Evolutionary conservation across 2,329 filamentous ascomycete genomes (phyloP).

Genomic region (Epichloe coenophiala): DNA sequence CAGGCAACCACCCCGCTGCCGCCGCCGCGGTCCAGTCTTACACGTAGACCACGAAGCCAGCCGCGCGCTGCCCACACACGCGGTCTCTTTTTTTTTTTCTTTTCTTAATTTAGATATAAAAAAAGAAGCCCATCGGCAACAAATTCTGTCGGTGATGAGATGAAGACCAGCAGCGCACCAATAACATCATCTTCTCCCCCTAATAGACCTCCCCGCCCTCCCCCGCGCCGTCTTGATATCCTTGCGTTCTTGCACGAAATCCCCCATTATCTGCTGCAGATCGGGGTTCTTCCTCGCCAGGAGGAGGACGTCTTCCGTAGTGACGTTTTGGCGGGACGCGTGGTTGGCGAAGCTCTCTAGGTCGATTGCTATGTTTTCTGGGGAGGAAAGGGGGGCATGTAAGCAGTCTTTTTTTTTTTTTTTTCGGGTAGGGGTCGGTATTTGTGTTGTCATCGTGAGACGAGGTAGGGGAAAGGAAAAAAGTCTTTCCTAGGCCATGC

Average conservation of each 20-base stretch:
- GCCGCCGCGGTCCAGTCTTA: too few species aligned
- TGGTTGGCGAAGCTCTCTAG: constrained; percentile 53
- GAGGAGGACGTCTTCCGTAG: constrained; percentile 75
- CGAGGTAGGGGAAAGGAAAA: too few species aligned
- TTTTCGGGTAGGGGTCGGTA: not conserved
- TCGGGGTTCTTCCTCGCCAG: constrained; percentile 79
- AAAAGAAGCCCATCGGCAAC: too few species aligned
- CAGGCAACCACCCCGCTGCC: too few species aligned
- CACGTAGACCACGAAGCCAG: too few species aligned
- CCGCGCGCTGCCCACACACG: too few species aligned
- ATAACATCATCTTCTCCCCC: not conserved
- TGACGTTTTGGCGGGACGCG: constrained; percentile 67
- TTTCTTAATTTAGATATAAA: too few species aligned
- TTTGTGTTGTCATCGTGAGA: not conserved
- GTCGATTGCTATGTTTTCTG: constrained; percentile 43
- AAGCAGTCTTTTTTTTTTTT: not conserved
- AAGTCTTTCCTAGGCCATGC: too few species aligned
- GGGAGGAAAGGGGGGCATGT: not conserved
- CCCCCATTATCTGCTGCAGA: constrained; percentile 60
- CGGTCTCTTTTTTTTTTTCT: too few species aligned
- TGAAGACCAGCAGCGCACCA: too few species aligned
- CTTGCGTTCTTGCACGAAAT: constrained; percentile 49
- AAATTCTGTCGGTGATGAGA: too few species aligned
- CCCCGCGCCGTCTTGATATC: constrained; percentile 13
- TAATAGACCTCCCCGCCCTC: constrained; percentile 13